phyloP scores from a whole-genome alignment of 768 basidiomycete genomes.

The Lyophyllum semitale region DNA sequence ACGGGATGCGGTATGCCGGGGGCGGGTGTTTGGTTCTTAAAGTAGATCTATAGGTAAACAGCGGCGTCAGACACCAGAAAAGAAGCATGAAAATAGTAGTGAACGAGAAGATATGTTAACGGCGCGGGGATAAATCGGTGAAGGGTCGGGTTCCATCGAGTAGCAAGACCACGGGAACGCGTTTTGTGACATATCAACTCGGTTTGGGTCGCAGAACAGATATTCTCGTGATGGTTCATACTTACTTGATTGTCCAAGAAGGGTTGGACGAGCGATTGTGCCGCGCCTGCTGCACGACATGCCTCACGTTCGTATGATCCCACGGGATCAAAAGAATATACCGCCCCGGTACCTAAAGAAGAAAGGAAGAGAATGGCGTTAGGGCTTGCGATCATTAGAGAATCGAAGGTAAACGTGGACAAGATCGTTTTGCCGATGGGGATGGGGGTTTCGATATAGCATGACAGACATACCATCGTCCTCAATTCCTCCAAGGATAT shows the following conservation, averaged over 20 bases:
- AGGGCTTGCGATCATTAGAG: constrained; percentile 7
- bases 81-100: constrained; percentile 13
- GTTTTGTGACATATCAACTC: constrained; percentile 12
- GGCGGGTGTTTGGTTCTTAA: constrained; percentile 88
- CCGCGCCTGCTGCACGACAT: constrained; percentile 95
- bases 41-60: constrained; percentile 76
- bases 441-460: constrained; percentile 13
- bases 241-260: constrained; percentile 98
- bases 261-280: constrained; percentile 92
- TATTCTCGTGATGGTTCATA: constrained; percentile 18
- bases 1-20: constrained; percentile 73
- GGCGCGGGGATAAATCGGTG: constrained; percentile 45
- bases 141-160: constrained; percentile 40
- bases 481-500: constrained; percentile 94
- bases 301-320: constrained; percentile 97
- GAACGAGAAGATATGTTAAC: constrained; percentile 20
- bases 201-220: constrained; percentile 21
- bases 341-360: constrained; percentile 82
- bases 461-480: constrained; percentile 76
- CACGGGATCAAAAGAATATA: constrained; percentile 99
- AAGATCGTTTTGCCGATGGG: constrained; percentile 22
- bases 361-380: constrained; percentile 10
- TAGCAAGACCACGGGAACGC: constrained; percentile 17
- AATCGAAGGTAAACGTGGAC: constrained; percentile 6
- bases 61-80: constrained; percentile 23